Evolutionary conservation across 169 alveolate genomes (phyloP).

Genomic region (Blepharisma undulans): DNA sequence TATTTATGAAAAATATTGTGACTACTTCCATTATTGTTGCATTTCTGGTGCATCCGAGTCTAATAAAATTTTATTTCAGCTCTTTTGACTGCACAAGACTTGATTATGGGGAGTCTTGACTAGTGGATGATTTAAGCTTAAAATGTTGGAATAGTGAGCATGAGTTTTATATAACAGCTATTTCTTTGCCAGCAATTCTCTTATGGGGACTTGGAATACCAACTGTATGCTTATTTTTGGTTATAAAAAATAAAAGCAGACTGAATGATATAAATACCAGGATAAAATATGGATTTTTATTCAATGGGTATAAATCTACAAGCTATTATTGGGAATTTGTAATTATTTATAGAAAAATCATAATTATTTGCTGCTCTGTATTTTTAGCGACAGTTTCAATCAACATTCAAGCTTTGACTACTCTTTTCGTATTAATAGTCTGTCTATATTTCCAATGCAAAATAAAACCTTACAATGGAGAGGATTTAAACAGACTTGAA

Average conservation of each 20-base stretch:
- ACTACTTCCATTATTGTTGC: slow-evolving; percentile 51
- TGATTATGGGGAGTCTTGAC: slow-evolving; percentile 35
- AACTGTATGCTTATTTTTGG: slow-evolving; percentile 1
- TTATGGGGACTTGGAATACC: slow-evolving; percentile 69
- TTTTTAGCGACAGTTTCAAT: slow-evolving; percentile 38
- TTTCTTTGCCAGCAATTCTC: slow-evolving; percentile 53
- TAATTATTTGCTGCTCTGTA: slow-evolving; percentile 43
- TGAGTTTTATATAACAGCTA: slow-evolving; percentile 34
- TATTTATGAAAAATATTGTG: background rate
- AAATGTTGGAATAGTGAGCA: slow-evolving; percentile 59
- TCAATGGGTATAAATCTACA: slow-evolving; percentile 43
- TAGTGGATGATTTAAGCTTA: slow-evolving; percentile 13
- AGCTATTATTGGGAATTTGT: slow-evolving; percentile 59
- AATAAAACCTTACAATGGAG: slow-evolving; percentile 37
- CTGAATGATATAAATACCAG: slow-evolving; percentile 27
- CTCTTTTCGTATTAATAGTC: slow-evolving; percentile 25
- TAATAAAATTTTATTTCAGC: slow-evolving; percentile 45
- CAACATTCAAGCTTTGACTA: slow-evolving; percentile 43
- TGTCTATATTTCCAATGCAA: slow-evolving; percentile 30
- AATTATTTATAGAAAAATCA: slow-evolving; percentile 49
- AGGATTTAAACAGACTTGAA: slow-evolving; percentile 45
- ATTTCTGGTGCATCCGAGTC: slow-evolving; percentile 59
- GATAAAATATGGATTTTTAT: slow-evolving; percentile 48
- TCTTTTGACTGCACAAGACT: slow-evolving; percentile 42
- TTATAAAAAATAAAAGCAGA: slow-evolving; percentile 27